Evolutionary conservation across 139 green algal species (phyloP), one percentile per base, ranked within the genome.

Genomic region (Volvox reticuliferus): DNA sequence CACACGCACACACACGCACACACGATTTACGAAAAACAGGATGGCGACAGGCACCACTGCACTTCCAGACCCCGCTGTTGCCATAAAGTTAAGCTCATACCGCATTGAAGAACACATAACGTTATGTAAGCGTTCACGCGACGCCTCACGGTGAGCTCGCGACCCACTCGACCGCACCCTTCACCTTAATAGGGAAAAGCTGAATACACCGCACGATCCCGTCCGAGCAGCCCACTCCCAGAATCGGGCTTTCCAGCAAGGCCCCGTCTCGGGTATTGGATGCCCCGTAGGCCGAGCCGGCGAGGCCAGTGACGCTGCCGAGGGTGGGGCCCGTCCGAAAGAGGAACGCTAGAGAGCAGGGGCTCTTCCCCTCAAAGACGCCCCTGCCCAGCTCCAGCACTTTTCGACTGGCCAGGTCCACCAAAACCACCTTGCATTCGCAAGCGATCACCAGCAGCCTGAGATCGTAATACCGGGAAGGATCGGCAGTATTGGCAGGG

Each of bases 191-290:
- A 1, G 89, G 93, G 24, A 89, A 88, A 20, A 94, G 87, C 86
- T 94, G 91, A 75, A 96, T 19, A 30, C 94, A 76, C n/a, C 93
- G 91, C 65, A 96, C 93, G 32, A 88, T 78, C 21, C 94, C 94
- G 61, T 96, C 94, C 16, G 94, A 79, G 87, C 92, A 95, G 22
- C 94, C 94, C n/a, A 96, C 35, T 1, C 92, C 93, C 62, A 96
- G 67, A 81, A 94, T 82, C 12, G 94, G 94, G 68, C 82, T 93
- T 1, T 90, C 86, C 73, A 90, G 86, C 73, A 90, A 55, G 44
- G 37, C 21, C 28, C 28, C n/a, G n/a, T 50, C 85, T 35, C 1
- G 44, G 44, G 9, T 55, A 55, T 55, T 55, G 44, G 44, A 55
- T 62, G 6, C 63, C 37, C 16, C 36, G 67, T 67, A 82, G 76